These are phyloP conservation scores for Claviceps maximensis DNA, from an alignment of 2,329 filamentous ascomycete genomes.

Conservation along the genomic window DNA sequence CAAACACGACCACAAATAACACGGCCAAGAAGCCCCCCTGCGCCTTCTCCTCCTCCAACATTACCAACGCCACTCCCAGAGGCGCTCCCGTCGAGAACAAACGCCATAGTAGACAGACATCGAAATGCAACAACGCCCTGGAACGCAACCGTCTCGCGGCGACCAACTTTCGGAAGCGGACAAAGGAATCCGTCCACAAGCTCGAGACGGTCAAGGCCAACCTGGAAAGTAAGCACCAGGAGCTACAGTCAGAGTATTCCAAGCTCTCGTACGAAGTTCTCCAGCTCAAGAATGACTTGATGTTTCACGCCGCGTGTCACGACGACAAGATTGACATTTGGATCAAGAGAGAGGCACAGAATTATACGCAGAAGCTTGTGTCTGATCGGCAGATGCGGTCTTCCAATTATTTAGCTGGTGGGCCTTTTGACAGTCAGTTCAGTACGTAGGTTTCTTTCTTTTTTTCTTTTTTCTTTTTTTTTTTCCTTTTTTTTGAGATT, in stretches of 20 bases:
- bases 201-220: not conserved
- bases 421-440: not conserved
- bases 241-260: not conserved
- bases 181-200: not conserved
- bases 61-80: not conserved
- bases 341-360: conserved; percentile 1
- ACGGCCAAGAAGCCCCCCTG: not conserved
- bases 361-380: not conserved
- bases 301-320: not conserved
- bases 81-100: not conserved
- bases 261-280: not conserved
- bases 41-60: not conserved
- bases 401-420: not conserved
- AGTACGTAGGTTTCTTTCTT: not conserved
- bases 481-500: no score
- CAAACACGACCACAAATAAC: not conserved
- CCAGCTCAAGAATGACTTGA: conserved; percentile 3
- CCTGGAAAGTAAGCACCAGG: conserved; percentile 1
- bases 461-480: not conserved
- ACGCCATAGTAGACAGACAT: not conserved
- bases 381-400: not conserved
- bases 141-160: conserved; percentile 5
- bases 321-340: conserved; percentile 3
- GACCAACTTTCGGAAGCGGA: not conserved
- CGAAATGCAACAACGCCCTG: not conserved